Evolutionary conservation across 2,329 filamentous ascomycete species (phyloP).

Genomic region (Fusarium decemcellulare): DNA sequence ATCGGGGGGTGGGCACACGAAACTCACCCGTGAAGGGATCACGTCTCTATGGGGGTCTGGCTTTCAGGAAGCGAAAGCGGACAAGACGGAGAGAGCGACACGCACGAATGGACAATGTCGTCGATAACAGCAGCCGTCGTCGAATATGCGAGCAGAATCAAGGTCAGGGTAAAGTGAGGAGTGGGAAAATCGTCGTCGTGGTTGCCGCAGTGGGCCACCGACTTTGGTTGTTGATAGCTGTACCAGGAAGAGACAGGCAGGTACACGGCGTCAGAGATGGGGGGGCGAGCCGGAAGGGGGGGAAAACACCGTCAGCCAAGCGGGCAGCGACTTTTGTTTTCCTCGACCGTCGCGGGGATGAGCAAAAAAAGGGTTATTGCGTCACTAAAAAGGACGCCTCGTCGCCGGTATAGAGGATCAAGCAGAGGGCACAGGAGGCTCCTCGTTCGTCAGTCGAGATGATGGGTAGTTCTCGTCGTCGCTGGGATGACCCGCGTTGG

Average conservation of each 20-base stretch:
- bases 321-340: slow-evolving; percentile 37
- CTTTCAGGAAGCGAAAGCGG: slow-evolving; percentile 39
- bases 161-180: slow-evolving; percentile 34
- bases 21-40: slow-evolving; percentile 59
- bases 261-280: slow-evolving; percentile 45
- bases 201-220: slow-evolving; percentile 52
- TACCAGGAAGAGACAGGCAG: slow-evolving; percentile 44
- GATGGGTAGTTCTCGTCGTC: slow-evolving; percentile 23
- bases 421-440: slow-evolving; percentile 9
- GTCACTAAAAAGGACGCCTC: slow-evolving; percentile 42
- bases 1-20: slow-evolving; percentile 40
- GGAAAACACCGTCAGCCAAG: slow-evolving; percentile 43
- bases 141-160: slow-evolving; percentile 36
- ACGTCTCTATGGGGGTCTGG: slow-evolving; percentile 49
- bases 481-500: slow-evolving; percentile 7
- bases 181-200: slow-evolving; percentile 49
- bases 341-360: slow-evolving; percentile 30
- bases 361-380: slow-evolving; percentile 22
- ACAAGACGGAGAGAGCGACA: slow-evolving; percentile 28
- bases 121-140: slow-evolving; percentile 21
- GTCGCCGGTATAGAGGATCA: slow-evolving; percentile 33
- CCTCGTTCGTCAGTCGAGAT: slow-evolving; percentile 18
- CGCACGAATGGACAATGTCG: slow-evolving; percentile 26
- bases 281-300: slow-evolving; percentile 34
- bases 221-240: slow-evolving; percentile 44